Percentiles rank a stretch among this genome's conserved stretches.
Conservation (phyloP, 1,284 basidiomycete genomes). For the Pisolithus thermaeus region DNA sequence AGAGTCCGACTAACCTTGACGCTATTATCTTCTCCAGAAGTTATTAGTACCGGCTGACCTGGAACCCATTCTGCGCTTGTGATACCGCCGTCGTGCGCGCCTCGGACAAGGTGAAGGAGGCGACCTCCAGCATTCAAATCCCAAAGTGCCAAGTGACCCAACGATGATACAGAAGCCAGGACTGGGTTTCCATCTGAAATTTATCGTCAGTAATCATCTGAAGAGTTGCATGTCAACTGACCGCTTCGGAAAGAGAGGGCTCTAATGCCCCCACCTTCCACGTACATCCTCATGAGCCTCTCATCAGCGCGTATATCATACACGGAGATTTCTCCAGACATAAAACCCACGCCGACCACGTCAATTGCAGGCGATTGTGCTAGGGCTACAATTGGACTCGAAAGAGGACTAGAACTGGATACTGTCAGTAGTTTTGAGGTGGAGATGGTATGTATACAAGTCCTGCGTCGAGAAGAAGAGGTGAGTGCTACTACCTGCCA, state of each 20-base stretch:
- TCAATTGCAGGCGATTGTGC: conserved; percentile 95
- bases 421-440: conserved; percentile 44
- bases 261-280: conserved; percentile 76
- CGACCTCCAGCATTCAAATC: conserved; percentile 80
- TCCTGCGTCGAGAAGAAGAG: conserved; percentile 33
- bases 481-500: background rate
- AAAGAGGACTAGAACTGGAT: conserved; percentile 41
- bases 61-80: conserved; percentile 84
- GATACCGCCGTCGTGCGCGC: conserved; percentile 82
- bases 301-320: conserved; percentile 91
- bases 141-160: conserved; percentile 87
- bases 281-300: conserved; percentile 80
- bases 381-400: conserved; percentile 66
- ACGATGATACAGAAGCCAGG: conserved; percentile 81
- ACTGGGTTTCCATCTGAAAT: conserved; percentile 76
- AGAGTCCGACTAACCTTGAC: conserved; percentile 59
- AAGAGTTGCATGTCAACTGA: conserved; percentile 30
- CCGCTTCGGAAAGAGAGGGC: conserved; percentile 86
- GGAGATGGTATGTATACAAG: conserved; percentile 61
- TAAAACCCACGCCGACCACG: conserved; percentile 87
- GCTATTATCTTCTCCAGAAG: conserved; percentile 88
- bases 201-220: conserved; percentile 3
- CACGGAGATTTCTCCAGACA: conserved; percentile 82
- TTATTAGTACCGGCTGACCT: conserved; percentile 84
- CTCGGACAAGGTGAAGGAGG: conserved; percentile 77